Conservation (phyloP, 2,329 filamentous ascomycete genomes). For the Alternaria sp. region DNA sequence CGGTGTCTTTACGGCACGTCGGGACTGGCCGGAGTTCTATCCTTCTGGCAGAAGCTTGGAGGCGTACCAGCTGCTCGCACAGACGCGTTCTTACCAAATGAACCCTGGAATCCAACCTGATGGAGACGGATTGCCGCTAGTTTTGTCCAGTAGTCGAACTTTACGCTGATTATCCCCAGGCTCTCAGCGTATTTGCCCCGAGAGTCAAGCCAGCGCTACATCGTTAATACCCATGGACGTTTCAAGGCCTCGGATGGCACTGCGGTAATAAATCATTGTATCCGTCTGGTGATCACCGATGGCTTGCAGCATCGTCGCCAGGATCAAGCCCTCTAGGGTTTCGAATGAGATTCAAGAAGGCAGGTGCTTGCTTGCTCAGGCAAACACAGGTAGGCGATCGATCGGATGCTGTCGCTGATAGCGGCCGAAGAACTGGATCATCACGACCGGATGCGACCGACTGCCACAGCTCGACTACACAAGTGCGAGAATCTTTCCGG, state of each 20-base stretch:
- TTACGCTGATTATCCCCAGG: conserved; percentile 16
- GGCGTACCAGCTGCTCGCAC: conserved; percentile 5
- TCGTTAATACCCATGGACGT: neutral
- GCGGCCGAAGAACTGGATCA: neutral
- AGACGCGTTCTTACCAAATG: neutral
- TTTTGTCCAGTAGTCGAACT: conserved; percentile 5
- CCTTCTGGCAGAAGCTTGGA: conserved; percentile 14
- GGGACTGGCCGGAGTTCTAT: conserved; percentile 16
- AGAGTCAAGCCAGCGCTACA: neutral
- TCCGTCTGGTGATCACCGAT: conserved; percentile 11
- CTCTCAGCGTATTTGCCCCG: conserved; percentile 4
- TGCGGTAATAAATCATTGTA: conserved; percentile 8
- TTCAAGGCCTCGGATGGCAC: neutral
- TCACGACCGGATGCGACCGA: neutral
- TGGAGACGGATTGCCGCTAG: conserved; percentile 8
- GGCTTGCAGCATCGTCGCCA: conserved; percentile 21
- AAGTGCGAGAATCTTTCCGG: neutral
- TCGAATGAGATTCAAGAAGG: conserved; percentile 9
- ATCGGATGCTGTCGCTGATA: neutral
- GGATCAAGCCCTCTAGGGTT: conserved; percentile 6
- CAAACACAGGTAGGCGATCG: neutral
- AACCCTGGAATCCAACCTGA: conserved; percentile 14
- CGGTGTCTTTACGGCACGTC: conserved; percentile 18
- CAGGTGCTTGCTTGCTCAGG: conserved; percentile 7
- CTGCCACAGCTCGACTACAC: neutral